These are phyloP conservation scores for Carex kokanica DNA, from an alignment of 176 grass and related monocot species.

Conservation along the genomic window DNA sequence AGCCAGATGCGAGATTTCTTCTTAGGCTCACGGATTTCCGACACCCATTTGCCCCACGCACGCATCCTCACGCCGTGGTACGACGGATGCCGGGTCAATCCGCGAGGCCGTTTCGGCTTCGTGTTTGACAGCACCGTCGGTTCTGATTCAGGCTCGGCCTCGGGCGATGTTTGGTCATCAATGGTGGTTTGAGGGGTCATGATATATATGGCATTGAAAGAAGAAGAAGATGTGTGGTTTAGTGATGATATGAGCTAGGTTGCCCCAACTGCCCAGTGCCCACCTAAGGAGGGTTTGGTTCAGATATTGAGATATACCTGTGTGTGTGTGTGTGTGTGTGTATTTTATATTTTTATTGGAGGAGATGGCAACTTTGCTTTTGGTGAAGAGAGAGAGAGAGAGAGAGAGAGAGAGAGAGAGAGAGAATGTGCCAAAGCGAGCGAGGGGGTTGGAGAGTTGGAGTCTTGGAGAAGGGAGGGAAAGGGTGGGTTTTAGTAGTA, in stretches of 20 bases:
- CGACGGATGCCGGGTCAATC: constrained; percentile 27
- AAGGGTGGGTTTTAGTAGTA: constrained; percentile 12
- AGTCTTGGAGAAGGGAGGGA: no score
- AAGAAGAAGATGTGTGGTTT: not conserved
- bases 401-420: not conserved
- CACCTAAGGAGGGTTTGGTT: not conserved
- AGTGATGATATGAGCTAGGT: constrained; percentile 3
- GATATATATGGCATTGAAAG: constrained; percentile 23
- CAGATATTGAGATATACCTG: not conserved
- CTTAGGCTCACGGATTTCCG: constrained; percentile 83
- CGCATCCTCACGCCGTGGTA: constrained; percentile 87
- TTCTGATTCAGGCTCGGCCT: not conserved
- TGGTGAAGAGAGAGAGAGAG: not conserved
- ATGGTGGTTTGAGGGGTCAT: constrained; percentile 11
- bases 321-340: no score
- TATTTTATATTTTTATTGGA: constrained; percentile 2
- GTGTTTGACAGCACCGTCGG: not conserved
- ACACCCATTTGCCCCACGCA: constrained; percentile 90
- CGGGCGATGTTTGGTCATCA: not conserved
- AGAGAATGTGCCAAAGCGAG: not conserved
- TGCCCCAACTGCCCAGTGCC: constrained; percentile 17
- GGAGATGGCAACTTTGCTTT: not conserved
- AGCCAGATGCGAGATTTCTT: constrained; percentile 98
- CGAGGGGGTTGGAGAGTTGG: not conserved
- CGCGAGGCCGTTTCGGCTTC: constrained; percentile 8